These are phyloP conservation scores for Ophiosphaerella korrae DNA, from an alignment of 2,329 filamentous ascomycete species.

Conservation along the genomic window DNA sequence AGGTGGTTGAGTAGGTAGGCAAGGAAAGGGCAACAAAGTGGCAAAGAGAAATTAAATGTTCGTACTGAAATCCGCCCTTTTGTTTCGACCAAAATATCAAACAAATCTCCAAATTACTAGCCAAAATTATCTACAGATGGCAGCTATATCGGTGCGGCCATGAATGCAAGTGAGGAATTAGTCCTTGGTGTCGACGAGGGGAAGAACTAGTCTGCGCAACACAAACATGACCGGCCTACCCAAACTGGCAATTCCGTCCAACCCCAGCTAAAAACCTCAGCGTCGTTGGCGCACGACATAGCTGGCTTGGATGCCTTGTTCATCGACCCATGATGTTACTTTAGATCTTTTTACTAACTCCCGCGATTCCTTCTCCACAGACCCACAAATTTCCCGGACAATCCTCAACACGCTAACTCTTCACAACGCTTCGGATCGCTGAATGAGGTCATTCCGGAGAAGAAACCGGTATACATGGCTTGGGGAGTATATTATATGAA, in stretches of 20 bases:
- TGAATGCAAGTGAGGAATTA: too few species aligned
- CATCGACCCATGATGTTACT: neutral
- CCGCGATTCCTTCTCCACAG: conserved; percentile 11
- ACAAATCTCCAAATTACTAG: too few species aligned
- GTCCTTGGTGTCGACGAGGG: too few species aligned
- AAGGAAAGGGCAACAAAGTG: neutral
- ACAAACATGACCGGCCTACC: conserved; percentile 4
- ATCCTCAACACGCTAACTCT: neutral
- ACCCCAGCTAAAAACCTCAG: conserved; percentile 5
- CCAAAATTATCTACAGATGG: too few species aligned
- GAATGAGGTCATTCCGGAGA: conserved; percentile 8
- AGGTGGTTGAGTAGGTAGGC: conserved; percentile 33
- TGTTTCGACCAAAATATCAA: too few species aligned
- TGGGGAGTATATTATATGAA: too few species aligned
- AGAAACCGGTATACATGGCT: too few species aligned
- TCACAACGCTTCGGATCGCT: conserved; percentile 1
- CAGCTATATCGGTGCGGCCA: too few species aligned
- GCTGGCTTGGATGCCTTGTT: neutral
- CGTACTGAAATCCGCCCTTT: neutral
- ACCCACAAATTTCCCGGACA: conserved; percentile 17
- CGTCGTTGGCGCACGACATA: neutral
- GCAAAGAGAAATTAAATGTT: neutral
- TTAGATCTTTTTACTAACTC: conserved; percentile 1
- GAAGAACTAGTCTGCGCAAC: too few species aligned
- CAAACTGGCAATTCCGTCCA: conserved; percentile 10